Evolutionary conservation across 345 rosid species (phyloP).

Genomic region (Hevea brasiliensis): DNA sequence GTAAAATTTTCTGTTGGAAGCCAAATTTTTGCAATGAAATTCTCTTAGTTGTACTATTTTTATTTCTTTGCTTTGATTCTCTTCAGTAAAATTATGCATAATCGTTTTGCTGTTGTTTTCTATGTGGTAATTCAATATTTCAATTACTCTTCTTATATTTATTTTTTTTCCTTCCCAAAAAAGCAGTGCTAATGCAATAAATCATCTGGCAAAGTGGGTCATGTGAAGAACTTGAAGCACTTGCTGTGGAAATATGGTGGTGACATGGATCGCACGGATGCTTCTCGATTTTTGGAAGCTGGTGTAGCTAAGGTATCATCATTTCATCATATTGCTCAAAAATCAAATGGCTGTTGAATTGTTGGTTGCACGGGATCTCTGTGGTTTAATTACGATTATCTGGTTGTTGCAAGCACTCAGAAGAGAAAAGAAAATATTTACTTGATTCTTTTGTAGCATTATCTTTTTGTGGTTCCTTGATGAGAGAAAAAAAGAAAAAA

Average conservation of each 20-base stretch:
- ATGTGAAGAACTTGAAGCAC: constrained; percentile 74
- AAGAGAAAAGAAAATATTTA: neutral
- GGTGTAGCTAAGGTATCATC: constrained; percentile 59
- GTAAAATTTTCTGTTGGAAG: neutral
- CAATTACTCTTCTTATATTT: constrained; percentile 5
- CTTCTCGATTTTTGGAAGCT: constrained; percentile 52
- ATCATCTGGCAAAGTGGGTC: constrained; percentile 65
- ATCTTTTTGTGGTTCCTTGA: neutral
- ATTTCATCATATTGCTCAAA: neutral
- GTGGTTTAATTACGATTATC: neutral
- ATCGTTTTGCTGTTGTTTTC: neutral
- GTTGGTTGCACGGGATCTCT: neutral
- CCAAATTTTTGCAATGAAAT: neutral
- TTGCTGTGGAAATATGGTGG: constrained; percentile 75
- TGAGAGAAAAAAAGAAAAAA: neutral
- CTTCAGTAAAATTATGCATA: neutral
- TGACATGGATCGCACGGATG: constrained; percentile 52
- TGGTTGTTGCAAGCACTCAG: neutral
- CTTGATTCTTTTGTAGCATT: constrained; percentile 1
- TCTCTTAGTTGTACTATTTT: neutral
- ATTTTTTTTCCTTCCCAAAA: neutral
- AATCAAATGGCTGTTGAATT: constrained; percentile 1
- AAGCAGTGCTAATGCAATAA: constrained; percentile 62
- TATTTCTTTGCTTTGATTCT: neutral
- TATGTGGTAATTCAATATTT: neutral